These are phyloP conservation scores for Trichoderma semiorbis DNA, from an alignment of 2,329 filamentous ascomycete species.

Conservation along the genomic window DNA sequence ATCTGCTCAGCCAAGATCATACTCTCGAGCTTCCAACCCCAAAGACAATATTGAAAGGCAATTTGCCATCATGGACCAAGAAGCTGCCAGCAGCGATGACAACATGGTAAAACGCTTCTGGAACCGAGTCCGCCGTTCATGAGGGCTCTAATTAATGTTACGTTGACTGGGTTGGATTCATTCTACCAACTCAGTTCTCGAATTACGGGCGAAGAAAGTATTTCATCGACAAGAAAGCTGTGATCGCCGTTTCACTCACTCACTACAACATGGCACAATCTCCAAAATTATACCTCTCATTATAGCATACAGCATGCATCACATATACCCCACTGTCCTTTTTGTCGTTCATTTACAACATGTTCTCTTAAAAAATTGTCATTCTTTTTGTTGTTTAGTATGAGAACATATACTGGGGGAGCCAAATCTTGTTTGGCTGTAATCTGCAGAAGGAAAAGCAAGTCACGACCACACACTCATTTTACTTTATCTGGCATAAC, in stretches of 20 bases:
- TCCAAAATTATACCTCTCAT: slow-evolving; percentile 6
- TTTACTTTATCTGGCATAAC: slow-evolving; percentile 5
- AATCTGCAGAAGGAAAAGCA: background rate
- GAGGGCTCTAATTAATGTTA: background rate
- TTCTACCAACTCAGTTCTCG: background rate
- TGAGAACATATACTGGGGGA: background rate
- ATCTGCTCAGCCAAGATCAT: slow-evolving; percentile 28
- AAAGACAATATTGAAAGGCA: slow-evolving; percentile 55
- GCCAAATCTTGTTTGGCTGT: background rate
- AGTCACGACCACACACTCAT: slow-evolving; percentile 4
- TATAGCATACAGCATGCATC: background rate
- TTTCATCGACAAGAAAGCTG: background rate
- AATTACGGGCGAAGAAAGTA: background rate
- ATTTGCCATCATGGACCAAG: slow-evolving; percentile 52
- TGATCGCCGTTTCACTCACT: background rate
- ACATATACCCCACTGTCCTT: slow-evolving; percentile 10
- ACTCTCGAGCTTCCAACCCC: slow-evolving; percentile 34
- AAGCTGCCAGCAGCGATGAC: slow-evolving; percentile 41
- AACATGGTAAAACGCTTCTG: slow-evolving; percentile 61
- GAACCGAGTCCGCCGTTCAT: slow-evolving; percentile 55
- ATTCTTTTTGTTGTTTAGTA: background rate
- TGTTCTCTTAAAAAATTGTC: background rate
- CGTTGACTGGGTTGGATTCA: background rate
- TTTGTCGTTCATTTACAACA: background rate
- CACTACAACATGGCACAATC: background rate